Evolutionary conservation across 2,329 filamentous ascomycete species (phyloP), one percentile per base, ranked within the genome.

Genomic region (Hysterium pulicare): DNA sequence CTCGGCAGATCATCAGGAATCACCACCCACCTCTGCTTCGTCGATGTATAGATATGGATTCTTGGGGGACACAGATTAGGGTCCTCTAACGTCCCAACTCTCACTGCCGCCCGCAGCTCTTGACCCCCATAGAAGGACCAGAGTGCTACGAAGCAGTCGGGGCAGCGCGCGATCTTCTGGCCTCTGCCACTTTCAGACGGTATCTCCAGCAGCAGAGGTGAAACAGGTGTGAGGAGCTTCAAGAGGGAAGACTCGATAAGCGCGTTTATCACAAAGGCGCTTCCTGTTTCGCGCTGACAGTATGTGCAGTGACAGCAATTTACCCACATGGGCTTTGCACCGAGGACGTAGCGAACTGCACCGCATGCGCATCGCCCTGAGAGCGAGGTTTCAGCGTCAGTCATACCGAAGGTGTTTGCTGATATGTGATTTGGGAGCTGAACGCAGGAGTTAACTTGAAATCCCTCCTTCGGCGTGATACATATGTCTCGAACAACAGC

Each of bases 271-370:
- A 40, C 57, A 40, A 61, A 65, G 38, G 58, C 62, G 32, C 64
- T 60, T 45, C 73, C 72, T 13, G 66, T 68, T 51, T 74, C 70
- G 41, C 62, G 67, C 50, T 75, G 72, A 58, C 73, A 76, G 45
- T 58, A 55, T 19, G 68, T 70, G 59, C 73, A 76, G 56, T 73
- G 69, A 58, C 73, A 76, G 64, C 67, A 71, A 53, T 76, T 68
- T 24, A 70, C 64, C 39, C 70, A 47, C 32, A 75, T 55, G 28
- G 61, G 58, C 2, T 50, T 13, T 13, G 45, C 49, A 20, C 44
- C 34, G 41, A 66, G 38, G 13, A 44, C 47, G 49, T 64, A 65
- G 15, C 55, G 50, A 13, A 65, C 41, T 30, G 51, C 40, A 10
- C 43, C 40, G 49, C 63, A 66, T 37, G 44, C 39, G 44, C 63